Base-by-base conservation (phyloP, 2,329 filamentous ascomycete species). In the Arthrobotrys sphaeroides region DNA sequence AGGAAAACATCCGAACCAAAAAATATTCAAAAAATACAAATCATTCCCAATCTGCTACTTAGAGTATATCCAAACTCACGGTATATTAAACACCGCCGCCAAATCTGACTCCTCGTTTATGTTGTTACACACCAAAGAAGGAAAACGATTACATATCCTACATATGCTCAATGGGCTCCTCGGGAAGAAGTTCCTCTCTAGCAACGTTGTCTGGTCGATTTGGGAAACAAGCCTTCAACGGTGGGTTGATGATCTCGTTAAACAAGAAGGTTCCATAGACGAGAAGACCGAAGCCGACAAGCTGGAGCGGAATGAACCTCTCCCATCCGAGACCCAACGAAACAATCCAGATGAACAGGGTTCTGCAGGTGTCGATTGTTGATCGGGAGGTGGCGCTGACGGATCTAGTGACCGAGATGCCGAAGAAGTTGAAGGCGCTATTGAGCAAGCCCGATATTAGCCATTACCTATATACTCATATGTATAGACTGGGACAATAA, bases 211-310 rank as follows among this genome's bases (percentile, higher is more conserved):
- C 60, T 55, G 72, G 40, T 45, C 61, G 49, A 45, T 73, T 36
- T 26, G 64, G 53, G 9, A 94, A 80, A 76, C 87, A 90, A 61
- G 87, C 88, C 81, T 88, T 88, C 74, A 96, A 84, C 0, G 95
- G 95, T 20, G 93, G 92, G 73, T 89, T 86, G n/a, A 98, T 87
- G 72, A 99, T 88, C 77, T 96, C 93, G 83, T 98, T 98, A 86
- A 98, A 98, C 43, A 98, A 82, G 83, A 97, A 97, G 1, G 94
- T 99, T 78, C 95, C 96, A 82, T 97, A 99, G 12, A 99, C 95
- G 36, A 99, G 87, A 78, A 97, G 84, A 1, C 85, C 91, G 79
- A 99, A 99, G 0, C 95, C 95, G 2, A 88, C 82, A 12, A 99
- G 92, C 83, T 99, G 95, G 5, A 99, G 87, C 91, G 92, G 96